Evolutionary conservation across 805 yeast species (phyloP), one percentile per base, ranked within the genome.

Genomic region (Ogataea neopini): DNA sequence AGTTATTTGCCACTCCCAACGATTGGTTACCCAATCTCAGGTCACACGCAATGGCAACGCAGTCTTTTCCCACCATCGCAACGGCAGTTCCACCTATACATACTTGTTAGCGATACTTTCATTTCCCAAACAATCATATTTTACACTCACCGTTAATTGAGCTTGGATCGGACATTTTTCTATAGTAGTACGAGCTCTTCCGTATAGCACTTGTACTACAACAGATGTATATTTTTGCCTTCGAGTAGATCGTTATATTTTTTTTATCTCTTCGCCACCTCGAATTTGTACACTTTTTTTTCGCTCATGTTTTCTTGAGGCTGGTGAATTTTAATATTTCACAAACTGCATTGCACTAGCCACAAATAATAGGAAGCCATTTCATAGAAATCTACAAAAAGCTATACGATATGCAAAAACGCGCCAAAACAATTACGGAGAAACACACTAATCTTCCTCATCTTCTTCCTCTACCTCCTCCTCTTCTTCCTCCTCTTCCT

Each of bases 51-150:
- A 94, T 90, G 25, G 98, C 99, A 47, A 94, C 91, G 75, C 99
- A 94, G 59, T 90, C 97, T 65, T 95, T 91, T 61, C 99, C 99
- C 20, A 85, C 85, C 99, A 94, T 94, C 55, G 99, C 99, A 28
- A 95, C 96, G 44, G 96, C 96, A 54, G 96, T 79, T 71, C 99
- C 99, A 72, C 97, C 89, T 69, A 22, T 17, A 8, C 4, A 14
- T 39, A 3, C 5, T 8, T 8, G 36, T 40, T 43, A 43, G 43
- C 43, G 41, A 33, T 25, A 14, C 40, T 29, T 10, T 28, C 30
- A 11, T 4, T 10, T 4, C 11, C 14, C 14, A 28, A 10, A 28
- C 6, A 28, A 28, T 4, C 14, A 13, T 11, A 8, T 8, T 28
- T 15, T 29, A 4, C 20, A 71, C 80, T 51, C 71, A 75, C 83